Evolutionary conservation across 441 rosid species (phyloP), one percentile per base, ranked within the genome.

Genomic region (Pelargonium citronellum): DNA sequence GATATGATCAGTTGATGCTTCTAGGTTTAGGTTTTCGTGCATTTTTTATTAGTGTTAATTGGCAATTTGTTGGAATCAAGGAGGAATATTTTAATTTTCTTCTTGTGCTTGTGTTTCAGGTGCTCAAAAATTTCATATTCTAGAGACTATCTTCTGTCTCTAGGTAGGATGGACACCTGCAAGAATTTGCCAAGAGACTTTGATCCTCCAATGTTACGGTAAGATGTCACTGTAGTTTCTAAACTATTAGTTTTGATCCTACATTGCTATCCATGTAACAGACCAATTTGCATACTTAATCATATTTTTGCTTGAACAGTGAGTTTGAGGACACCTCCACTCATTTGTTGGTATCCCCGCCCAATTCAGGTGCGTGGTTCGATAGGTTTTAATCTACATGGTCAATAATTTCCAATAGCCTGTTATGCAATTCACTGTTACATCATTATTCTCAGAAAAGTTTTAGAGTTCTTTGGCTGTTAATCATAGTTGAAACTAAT

Each of bases 191-290:
- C 83, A 0, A 16, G 66, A 17, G 70, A 72, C 19, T 62, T 79
- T 72, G 81, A 79, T 67, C 34, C 57, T 55, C 74, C 80, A 13
- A 75, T 71, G 24, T 57, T 80, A 66, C 13, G 77, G 83, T 82
- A 69, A 67, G 37, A 64, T 27, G 60, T 43, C 13, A 34, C 49
- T 0, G 37, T 60, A 17, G 34, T 22, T 12, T 12, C 37, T 58
- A 58, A 55, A 20, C 12, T 39, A 39, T 58, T 58, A 19, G 4
- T 8, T 58, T 58, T 20, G 34, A 19, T 20, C n/a, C 30, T 58
- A 20, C 24, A 13, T 3, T 20, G 8, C n/a, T 19, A 24, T 24
- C 2, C 41, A 58, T 60, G 66, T 39, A 37, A 10, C 30, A 7
- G 12, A 73, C 41, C 12, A 22, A 1, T 30, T 24, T 57, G 62